Base-by-base conservation (phyloP, 2,329 filamentous ascomycete genomes). In the Nigrograna mackinnonii region DNA sequence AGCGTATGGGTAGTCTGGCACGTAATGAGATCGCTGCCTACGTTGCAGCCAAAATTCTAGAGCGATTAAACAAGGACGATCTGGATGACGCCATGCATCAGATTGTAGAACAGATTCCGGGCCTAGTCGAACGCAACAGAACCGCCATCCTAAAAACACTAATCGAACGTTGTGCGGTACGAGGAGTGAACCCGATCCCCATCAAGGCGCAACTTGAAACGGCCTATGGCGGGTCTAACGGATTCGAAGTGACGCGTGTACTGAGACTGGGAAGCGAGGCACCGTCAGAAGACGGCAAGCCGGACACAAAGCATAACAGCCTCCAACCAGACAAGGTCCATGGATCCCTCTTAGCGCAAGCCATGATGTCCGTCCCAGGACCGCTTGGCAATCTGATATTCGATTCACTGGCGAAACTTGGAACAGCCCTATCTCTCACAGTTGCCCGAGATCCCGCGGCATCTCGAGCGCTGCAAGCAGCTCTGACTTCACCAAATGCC, bases 21-120 rank as follows among this genome's bases (percentile, higher is more conserved):
- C 86, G 91, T 44, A 97, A 97, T 64, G 91, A 95, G 57, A 87
- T 91, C 36, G 91, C 94, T 5, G 87, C 84, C 18, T 97, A 96
- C 60, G 87, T 95, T 1, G 89, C 90, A 16, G 87, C 91, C 54
- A 83, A 84, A 44, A 84, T 95, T 3, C 74, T 99, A 32, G 88
- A 90, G 63, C 83, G 94, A 40, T 76, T 97, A 9, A 86, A 89
- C 66, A 91, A 89, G 62, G 90, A 96, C 46, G 91, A 96, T 60
- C 77, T 99, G 6, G 77, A 85, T 31, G 81, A 83, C 41, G 89
- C 87, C 0, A 80, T 91, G 42, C 76, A 84, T 36, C 78, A 84
- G 56, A 87, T 95, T 42, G 67, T 85, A 4, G 86, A 89, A 0
- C 84, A 89, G 41, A 79, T 96, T 5, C 78, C 83, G 0, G 80